Evolutionary conservation across 192 early-diverging fungal species (phyloP).

Genomic region (Coemansia sp.): DNA sequence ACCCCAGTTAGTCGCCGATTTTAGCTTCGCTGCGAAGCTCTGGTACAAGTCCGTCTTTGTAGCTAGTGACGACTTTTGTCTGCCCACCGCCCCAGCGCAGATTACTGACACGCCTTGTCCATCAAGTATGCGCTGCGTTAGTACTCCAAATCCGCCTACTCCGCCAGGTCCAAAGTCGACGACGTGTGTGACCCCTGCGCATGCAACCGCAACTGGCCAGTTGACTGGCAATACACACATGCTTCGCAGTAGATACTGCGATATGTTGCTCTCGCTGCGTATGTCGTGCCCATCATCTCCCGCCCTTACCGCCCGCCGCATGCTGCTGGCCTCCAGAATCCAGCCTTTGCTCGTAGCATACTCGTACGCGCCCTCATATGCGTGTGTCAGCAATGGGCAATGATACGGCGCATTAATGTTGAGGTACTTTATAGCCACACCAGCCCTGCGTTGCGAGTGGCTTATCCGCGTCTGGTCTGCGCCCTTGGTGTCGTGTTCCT

Average conservation of each 20-base stretch:
- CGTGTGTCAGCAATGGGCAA: slow-evolving; percentile 13
- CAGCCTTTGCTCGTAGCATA: slow-evolving; percentile 30
- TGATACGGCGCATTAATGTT: slow-evolving; percentile 89
- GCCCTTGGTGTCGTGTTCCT: slow-evolving; percentile 10
- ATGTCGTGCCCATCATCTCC: slow-evolving; percentile 84
- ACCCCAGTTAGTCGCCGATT: slow-evolving; percentile 83
- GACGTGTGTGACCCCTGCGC: slow-evolving; percentile 73
- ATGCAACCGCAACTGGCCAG: slow-evolving; percentile 64
- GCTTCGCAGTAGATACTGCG: slow-evolving; percentile 66
- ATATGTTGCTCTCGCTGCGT: slow-evolving; percentile 59
- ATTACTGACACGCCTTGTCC: slow-evolving; percentile 74
- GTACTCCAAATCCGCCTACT: slow-evolving; percentile 76
- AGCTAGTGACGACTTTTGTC: slow-evolving; percentile 60
- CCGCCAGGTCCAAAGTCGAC: slow-evolving; percentile 95
- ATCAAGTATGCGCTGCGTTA: slow-evolving; percentile 89
- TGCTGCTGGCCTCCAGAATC: slow-evolving; percentile 15
- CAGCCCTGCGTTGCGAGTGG: slow-evolving; percentile 76
- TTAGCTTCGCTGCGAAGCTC: slow-evolving; percentile 63
- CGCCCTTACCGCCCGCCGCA: slow-evolving; percentile 68
- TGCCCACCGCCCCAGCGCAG: slow-evolving; percentile 24
- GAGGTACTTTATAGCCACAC: slow-evolving; percentile 80
- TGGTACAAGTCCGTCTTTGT: slow-evolving; percentile 79
- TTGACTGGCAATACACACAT: slow-evolving; percentile 66
- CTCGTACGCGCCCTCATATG: slow-evolving; percentile 1
- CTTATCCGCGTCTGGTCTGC: slow-evolving; percentile 72